phyloP scores from a whole-genome alignment of 768 basidiomycete species.

The Chalciporus pseudorubinellus region DNA sequence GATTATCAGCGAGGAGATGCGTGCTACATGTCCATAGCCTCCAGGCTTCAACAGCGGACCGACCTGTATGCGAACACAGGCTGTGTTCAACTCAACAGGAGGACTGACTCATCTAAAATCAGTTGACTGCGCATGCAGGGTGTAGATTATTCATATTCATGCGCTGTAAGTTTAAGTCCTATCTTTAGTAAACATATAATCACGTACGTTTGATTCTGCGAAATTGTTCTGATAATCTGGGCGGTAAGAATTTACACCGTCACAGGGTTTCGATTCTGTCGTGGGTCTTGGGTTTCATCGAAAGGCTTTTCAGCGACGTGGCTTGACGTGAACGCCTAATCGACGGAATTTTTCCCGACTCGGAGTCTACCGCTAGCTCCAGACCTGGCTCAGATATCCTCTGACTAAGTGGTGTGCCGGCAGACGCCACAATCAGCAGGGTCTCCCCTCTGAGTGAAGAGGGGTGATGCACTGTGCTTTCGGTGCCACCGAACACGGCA shows the following conservation, averaged over 20 bases:
- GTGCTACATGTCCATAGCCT: too few relatives aligned
- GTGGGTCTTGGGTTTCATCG: not conserved
- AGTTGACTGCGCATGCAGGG: not conserved
- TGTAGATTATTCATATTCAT: too few relatives aligned
- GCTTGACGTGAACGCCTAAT: too few relatives aligned
- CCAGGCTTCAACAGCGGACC: too few relatives aligned
- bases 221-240: not conserved
- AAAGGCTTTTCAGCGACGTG: not conserved
- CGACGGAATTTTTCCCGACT: too few relatives aligned
- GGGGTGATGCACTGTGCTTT: too few relatives aligned
- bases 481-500: too few relatives aligned
- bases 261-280: not conserved
- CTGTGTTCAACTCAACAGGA: not conserved
- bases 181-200: not conserved
- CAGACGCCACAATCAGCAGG: too few relatives aligned
- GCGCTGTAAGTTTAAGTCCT: not conserved
- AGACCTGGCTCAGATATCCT: too few relatives aligned
- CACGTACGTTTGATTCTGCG: slow-evolving; percentile 16
- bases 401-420: too few relatives aligned
- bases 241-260: not conserved
- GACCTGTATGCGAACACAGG: not conserved
- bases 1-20: not conserved
- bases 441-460: too few relatives aligned
- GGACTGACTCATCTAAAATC: not conserved
- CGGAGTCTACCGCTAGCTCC: too few relatives aligned